Base-by-base conservation (phyloP, 1,139 yeast species). In the Pichia sp. region DNA sequence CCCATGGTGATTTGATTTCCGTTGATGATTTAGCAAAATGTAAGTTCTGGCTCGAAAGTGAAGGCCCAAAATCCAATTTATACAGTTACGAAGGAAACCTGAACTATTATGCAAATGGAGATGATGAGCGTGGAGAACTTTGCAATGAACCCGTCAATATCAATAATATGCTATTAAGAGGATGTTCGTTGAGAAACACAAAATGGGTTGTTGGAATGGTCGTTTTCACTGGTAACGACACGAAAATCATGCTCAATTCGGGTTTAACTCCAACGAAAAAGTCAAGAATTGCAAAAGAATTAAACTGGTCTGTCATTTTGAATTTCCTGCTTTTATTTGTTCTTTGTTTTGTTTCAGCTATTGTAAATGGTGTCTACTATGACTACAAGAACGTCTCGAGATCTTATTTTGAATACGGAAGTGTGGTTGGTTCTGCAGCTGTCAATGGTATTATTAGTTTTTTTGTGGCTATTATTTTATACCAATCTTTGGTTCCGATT, bases 131-230 rank as follows among this genome's bases (percentile, higher is more conserved):
- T 34, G 69, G 69, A 19, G 74, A 77, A 68, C 61, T 71, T 47
- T 67, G 71, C 54, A 74, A 72, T 59, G 98, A 93, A 69, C 85
- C 97, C 4, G 79, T 92, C 30, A 82, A 84, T 41, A 85, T 88
- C 65, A 88, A 89, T 64, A 90, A 90, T 67, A 75, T 90, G 62
- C 73, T 92, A 57, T 75, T 93, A 52, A 84, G 99, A 76, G 99
- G 99, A 30, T 88, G 95, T 62, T 81, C 90, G n/a, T 75, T 93
- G 58, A 80, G 97, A 73, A 93, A 93, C 70, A 92, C 98, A 0
- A 86, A 86, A 64, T 93, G 97, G 97, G 93, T 82, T 10, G 82
- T 92, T 71, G 97, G 98, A 44, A 72, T 90, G 51, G 97, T 88
- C 15, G 76, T 87, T 29, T 92, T 88, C 70, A 92, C 99, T 11